These are phyloP conservation scores for Aspergillus sp. DNA, from an alignment of 2,329 filamentous ascomycete genomes.

Conservation along the genomic window DNA sequence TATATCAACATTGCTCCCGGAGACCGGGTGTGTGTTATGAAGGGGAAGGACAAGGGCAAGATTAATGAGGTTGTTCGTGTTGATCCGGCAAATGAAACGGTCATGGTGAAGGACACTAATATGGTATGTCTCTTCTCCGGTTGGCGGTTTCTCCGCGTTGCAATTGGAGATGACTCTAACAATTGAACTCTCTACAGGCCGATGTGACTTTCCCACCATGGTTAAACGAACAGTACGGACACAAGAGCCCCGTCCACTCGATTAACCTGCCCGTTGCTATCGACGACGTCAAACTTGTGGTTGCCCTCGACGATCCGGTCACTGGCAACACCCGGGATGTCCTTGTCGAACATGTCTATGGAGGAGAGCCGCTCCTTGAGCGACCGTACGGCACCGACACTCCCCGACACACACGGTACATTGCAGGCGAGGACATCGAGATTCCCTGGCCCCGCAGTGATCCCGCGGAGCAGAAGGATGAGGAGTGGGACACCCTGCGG, in stretches of 20 bases:
- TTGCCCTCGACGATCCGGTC: conserved; percentile 60
- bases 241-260: conserved; percentile 39
- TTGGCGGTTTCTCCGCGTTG: neutral
- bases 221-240: conserved; percentile 29
- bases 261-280: conserved; percentile 57
- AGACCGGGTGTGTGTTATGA: conserved; percentile 76
- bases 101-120: conserved; percentile 58
- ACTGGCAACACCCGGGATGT: conserved; percentile 65
- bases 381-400: conserved; percentile 40
- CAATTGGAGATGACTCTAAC: neutral
- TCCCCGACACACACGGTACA: conserved; percentile 44
- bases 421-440: conserved; percentile 63
- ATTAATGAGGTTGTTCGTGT: conserved; percentile 66
- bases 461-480: conserved; percentile 47
- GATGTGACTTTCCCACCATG: conserved; percentile 37
- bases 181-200: conserved; percentile 22
- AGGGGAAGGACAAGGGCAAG: conserved; percentile 72
- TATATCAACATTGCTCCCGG: conserved; percentile 58
- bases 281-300: conserved; percentile 71
- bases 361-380: conserved; percentile 46
- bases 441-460: conserved; percentile 68
- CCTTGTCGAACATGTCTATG: conserved; percentile 65
- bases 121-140: conserved; percentile 44
- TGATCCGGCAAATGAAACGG: conserved; percentile 47
- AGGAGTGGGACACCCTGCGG: conserved; percentile 64